Evolutionary conservation across 2,329 filamentous ascomycete species (phyloP).

Genomic region (Periconia macrospinosa): DNA sequence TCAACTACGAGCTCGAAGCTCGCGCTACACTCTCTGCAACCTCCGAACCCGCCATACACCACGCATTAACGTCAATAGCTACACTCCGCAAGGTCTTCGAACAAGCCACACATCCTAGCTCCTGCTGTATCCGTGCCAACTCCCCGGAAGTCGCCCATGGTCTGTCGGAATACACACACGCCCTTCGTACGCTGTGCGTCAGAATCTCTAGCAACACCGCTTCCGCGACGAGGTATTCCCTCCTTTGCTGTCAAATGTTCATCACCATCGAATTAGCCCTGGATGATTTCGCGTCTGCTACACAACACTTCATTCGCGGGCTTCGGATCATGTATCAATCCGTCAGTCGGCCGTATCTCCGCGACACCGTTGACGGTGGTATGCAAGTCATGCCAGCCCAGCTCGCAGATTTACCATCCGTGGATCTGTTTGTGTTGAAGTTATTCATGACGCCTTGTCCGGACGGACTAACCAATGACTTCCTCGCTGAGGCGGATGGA

Average conservation of each 20-base stretch:
- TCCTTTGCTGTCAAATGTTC: neutral
- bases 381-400: neutral
- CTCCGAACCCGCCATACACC: neutral
- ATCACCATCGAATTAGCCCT: neutral
- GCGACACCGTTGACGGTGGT: neutral
- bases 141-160: neutral
- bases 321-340: neutral
- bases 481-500: neutral
- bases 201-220: neutral
- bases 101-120: neutral
- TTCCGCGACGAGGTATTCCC: neutral
- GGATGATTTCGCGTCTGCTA: neutral
- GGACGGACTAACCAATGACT: neutral
- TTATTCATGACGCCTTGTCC: neutral
- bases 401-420: neutral
- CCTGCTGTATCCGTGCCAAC: neutral
- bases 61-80: neutral
- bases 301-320: neutral
- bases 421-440: neutral
- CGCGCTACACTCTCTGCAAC: neutral
- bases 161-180: neutral
- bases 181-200: neutral
- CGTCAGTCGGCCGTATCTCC: neutral
- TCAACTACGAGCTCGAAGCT: neutral
- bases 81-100: neutral